Evolutionary conservation across 2,329 filamentous ascomycete species (phyloP), one percentile per base, ranked within the genome.

Genomic region (Leptographium radiaticola): DNA sequence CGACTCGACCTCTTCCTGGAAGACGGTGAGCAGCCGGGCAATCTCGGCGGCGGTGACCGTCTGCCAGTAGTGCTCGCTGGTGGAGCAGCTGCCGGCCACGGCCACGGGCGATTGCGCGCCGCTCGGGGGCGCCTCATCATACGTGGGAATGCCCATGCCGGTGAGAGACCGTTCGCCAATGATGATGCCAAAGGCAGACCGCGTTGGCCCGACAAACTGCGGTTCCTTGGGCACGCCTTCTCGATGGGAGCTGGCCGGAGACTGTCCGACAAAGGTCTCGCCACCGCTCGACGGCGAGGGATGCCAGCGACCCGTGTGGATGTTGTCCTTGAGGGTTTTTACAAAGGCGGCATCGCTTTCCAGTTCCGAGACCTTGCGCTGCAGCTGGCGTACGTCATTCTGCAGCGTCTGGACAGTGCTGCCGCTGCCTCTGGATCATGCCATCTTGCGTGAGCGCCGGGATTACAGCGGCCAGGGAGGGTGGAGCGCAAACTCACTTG

Each of bases 1-100:
- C 0, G 63, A 64, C 25, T 68, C 67, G 6, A 69, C 61, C 34
- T 70, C 67, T 31, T 70, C 67, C 13, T 66, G 62, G n/a, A 65
- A 70, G 0, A 68, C 62, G 1, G 60, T 59, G 2, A 70, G 54
- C 7, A 68, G 61, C 6, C 64, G 56, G 10, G 16, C 46, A n/a
- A 38, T 30, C 30, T 48, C 46, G 25, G 12, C 46, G 6, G 46
- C 46, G 8, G 46, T 48, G 12, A 38, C 33, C 7, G 46, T 34
- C 46, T 48, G 46, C 46, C 46, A 48, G 46, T 48, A 48, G 33
- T 48, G 20, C 16, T 34, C 46, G 15, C 13, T 30, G 6, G 46
- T 31, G 2, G 46, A 48, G 30, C 16, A 34, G 25, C 34, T 4
- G 46, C 10, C n/a, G n/a, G n/a, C n/a, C n/a, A n/a, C n/a, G n/a